A percentile compares a stretch with the other conserved stretches of the same genome.
Conservation (phyloP, 306 rosid genomes). For the Lagenaria siceraria region DNA sequence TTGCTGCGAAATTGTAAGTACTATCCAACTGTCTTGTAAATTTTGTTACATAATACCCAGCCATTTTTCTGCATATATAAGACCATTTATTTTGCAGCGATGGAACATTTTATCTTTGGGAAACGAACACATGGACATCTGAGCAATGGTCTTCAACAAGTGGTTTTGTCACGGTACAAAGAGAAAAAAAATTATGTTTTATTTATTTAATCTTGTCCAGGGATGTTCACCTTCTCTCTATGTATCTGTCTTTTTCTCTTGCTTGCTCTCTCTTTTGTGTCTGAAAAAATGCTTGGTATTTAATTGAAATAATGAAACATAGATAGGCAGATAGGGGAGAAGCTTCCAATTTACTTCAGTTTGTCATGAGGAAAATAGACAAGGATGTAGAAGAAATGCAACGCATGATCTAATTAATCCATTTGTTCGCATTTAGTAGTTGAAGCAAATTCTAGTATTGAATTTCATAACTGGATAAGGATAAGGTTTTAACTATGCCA, state of each 20-base stretch:
- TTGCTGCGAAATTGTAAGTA: conserved; percentile 72
- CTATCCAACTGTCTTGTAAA: not conserved
- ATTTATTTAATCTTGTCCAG: not conserved
- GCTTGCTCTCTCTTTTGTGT: not conserved
- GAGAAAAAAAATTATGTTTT: not conserved
- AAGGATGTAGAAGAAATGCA: not conserved
- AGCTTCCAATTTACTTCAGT: not conserved
- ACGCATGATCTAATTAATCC: not conserved
- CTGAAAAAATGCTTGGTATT: not conserved
- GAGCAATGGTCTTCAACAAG: conserved; percentile 87
- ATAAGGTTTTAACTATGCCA: not conserved
- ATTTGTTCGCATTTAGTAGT: not conserved
- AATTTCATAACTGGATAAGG: not conserved
- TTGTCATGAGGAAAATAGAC: not conserved
- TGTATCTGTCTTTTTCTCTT: not conserved
- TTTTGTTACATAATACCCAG: not conserved
- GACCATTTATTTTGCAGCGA: conserved; percentile 40
- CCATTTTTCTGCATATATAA: conserved; percentile 8
- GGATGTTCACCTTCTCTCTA: not conserved
- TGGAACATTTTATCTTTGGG: conserved; percentile 96
- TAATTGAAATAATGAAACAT: not conserved
- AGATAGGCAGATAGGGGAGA: not conserved
- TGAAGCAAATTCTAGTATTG: not conserved
- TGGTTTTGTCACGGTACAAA: conserved; percentile 70
- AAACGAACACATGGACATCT: conserved; percentile 91